Evolutionary conservation across 2,329 filamentous ascomycete species (phyloP), one percentile per base, ranked within the genome.

Genomic region (Diplodia corticola): DNA sequence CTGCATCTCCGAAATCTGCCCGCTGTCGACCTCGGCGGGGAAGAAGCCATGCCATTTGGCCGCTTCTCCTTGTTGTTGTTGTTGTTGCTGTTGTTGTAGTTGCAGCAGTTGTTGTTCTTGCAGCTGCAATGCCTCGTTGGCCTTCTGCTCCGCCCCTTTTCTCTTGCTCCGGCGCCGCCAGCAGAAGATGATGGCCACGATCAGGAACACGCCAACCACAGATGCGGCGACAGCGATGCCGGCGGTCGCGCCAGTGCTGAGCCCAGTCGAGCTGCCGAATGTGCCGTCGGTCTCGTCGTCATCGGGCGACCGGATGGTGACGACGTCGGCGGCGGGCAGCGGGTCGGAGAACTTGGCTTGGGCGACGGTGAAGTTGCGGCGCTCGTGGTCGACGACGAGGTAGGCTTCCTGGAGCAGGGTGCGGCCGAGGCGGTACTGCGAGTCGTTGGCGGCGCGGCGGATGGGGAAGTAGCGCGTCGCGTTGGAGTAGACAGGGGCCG

Each of bases 391-490:
- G 15, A 78, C 77, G 30, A 76, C 54, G 3, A 79, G 67, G 50
- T 79, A 79, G 2, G 77, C 72, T 67, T 79, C 76, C 57, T 79
- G 77, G 0, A 79, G 66, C 20, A 79, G 74, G 0, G 76, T 71
- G 2, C 77, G 74, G 1, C 77, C 77, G 2, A 79, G 67, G 22
- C 35, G 46, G 55, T 66, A 61, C 35, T 66, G 64, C 2, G 69
- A 72, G 20, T 78, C 74, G 50, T 78, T 78, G 2, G 72, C 71
- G 7, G 78, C 79, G 12, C 72, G 69, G 50, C 73, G 72, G 10
- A 80, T 71, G 1, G 79, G 78, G 59, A 80, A 80, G 67, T 80
- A 79, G 65, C 26, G 17, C 6, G 46, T 57, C 1, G 17, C 10
- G 22, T 57, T 59, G 20, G 35, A 17, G n/a, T 53, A 60, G 33